Evolutionary conservation across 140 eudicot species (phyloP), one percentile per base, ranked within the genome.

Genomic region (Bidens hawaiensis): DNA sequence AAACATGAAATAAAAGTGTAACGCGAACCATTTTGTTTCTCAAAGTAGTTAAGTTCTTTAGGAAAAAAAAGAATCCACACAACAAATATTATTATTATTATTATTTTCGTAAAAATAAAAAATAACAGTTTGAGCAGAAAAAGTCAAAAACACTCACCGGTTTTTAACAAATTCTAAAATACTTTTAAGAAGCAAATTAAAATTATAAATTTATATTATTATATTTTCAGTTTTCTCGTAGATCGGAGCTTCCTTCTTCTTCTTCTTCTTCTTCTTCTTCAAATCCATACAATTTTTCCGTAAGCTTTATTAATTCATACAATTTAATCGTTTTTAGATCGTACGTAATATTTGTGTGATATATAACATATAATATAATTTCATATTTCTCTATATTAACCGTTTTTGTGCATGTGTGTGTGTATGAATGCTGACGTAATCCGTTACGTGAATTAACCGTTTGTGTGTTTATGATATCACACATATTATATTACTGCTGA

Each of bases 41-140:
- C n/a, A n/a, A n/a, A n/a, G n/a, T n/a, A n/a, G n/a, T n/a, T n/a
- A n/a, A n/a, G n/a, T n/a, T 36, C 13, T 38, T 38, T 11, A 38
- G 12, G 19, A 43, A 43, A 4, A 12, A 24, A 8, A 60, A 47
- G 28, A 66, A 66, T 65, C 74, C 79, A 66, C 79, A 58, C 74
- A 66, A 74, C 46, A 45, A 31, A 33, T 57, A 56, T 55, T 68
- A 69, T 42, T 31, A 33, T 67, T 56, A 31, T 46, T 57, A 56
- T 55, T 68, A 69, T 42, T 31, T 59, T 67, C 54, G 66, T 42
- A 28, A 63, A 9, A n/a, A 26, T 12, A 18, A 51, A 40, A 24
- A 67, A 38, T 40, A 74, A 74, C 79, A 69, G 74, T 58, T 49
- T 66, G 14, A 19, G 36, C 43, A 21, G 79, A 74, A 67, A 59